A percentile compares a stretch with the other conserved stretches of the same genome.
These are phyloP conservation scores for Millerozyma miso DNA, from an alignment of 805 yeast species.

Conservation along the genomic window DNA sequence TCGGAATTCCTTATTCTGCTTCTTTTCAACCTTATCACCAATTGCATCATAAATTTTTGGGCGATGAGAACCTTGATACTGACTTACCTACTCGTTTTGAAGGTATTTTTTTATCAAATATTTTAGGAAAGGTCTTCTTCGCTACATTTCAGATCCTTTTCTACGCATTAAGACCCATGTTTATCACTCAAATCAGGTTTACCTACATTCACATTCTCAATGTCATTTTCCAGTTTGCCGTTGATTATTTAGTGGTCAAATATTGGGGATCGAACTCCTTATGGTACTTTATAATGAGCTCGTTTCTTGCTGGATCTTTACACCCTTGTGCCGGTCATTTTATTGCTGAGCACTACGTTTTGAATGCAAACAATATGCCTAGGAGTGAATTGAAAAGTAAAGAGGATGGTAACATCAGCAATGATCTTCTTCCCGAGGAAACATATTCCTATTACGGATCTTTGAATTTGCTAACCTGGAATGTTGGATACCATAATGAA, in stretches of 20 bases:
- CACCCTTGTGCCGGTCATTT: constrained; percentile 96
- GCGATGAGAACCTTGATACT: constrained; percentile 79
- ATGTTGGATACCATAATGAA: constrained; percentile 91
- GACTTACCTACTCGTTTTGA: constrained; percentile 83
- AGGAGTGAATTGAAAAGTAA: constrained; percentile 32
- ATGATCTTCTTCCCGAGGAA: constrained; percentile 53
- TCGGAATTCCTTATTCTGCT: constrained; percentile 88
- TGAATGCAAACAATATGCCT: constrained; percentile 51
- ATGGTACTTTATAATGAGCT: constrained; percentile 64
- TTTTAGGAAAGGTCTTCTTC: constrained; percentile 84
- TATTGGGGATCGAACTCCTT: constrained; percentile 63
- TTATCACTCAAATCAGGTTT: constrained; percentile 68
- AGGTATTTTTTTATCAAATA: constrained; percentile 66
- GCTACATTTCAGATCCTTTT: constrained; percentile 86
- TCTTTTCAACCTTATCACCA: constrained; percentile 88
- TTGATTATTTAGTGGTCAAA: constrained; percentile 55
- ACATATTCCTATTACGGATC: constrained; percentile 87
- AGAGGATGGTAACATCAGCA: constrained; percentile 20
- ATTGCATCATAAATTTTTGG: constrained; percentile 85
- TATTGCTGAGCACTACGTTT: constrained; percentile 88
- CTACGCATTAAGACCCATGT: constrained; percentile 88
- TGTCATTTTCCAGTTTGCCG: constrained; percentile 52
- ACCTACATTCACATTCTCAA: constrained; percentile 74
- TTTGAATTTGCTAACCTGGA: constrained; percentile 77
- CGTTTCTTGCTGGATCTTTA: constrained; percentile 84